Evolutionary conservation across 2,329 filamentous ascomycete genomes (phyloP), one percentile per base, ranked within the genome.

Genomic region (Tolypocladium guangdongense): DNA sequence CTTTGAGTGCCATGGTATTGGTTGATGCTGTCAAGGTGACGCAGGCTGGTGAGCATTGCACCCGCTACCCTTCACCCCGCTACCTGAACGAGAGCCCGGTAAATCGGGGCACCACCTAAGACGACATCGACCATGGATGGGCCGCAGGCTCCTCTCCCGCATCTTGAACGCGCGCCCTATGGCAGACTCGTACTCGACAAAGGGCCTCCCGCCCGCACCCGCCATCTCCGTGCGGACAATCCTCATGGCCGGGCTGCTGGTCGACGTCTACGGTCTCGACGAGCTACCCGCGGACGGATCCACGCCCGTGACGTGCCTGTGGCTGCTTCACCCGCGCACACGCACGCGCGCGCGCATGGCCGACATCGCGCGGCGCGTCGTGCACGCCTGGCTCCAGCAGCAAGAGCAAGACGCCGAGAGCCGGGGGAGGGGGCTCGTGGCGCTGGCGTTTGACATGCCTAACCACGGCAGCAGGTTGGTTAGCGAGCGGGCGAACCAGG

Each of bases 401-500:
- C 49, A 54, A 7, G 60, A 39, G 49, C 49, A 51, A 14, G 27
- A 18, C 27, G 27, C 36, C 30, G 53, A 18, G 14, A 35, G 27
- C 27, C 33, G 46, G 4, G 24, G 33, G n/a, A 64, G 69, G 72
- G 87, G 87, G 0, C 70, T 97, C 41, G 84, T 97, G 50, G 90
- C 88, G 2, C 80, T 91, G 14, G 81, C 86, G 2, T 95, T 96
- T 68, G 93, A 97, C 71, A 90, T 96, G 74, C 81, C 92, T 47
- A 97, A 97, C 68, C 93, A 97, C 70, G 93, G 93, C 30, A 78
- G 80, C 3, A 76, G 93, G 52, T 69, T 83, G 55, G 80, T 92
- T 2, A 78, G 85, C 61, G 71, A 79, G 8, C 60, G 77, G 20
- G 83, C 86, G 30, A 97, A 96, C 66, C 76, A 85, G 60, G 78